Conservation (phyloP, 2,329 filamentous ascomycete genomes). For the Leptographium lundbergii region DNA sequence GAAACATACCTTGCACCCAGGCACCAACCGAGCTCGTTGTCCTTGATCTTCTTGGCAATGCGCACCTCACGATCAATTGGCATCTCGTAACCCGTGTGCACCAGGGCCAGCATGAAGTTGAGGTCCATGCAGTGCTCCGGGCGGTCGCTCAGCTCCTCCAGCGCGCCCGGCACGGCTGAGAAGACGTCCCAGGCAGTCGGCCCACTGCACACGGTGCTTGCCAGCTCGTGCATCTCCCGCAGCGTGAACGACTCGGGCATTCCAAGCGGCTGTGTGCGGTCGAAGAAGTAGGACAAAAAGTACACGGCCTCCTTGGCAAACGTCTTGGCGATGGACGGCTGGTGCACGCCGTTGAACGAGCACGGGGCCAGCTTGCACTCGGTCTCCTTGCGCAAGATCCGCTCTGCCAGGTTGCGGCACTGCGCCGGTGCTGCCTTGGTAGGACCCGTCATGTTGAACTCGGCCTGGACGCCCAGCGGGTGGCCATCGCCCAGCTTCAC, state of each 20-base stretch:
- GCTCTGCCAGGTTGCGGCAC: constrained; percentile 82
- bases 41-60: constrained; percentile 98
- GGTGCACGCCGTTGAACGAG: constrained; percentile 95
- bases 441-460: constrained; percentile 82
- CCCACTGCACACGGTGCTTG: constrained; percentile 73
- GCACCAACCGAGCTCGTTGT: constrained; percentile 95
- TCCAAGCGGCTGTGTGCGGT: constrained; percentile 83
- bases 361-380: constrained; percentile 78
- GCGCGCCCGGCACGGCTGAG: constrained; percentile 57
- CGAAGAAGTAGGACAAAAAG: constrained; percentile 96
- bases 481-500: constrained; percentile 58
- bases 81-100: constrained; percentile 97
- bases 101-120: constrained; percentile 86
- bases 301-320: constrained; percentile 87
- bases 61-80: constrained; percentile 90
- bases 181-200: constrained; percentile 72
- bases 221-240: constrained; percentile 75
- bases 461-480: constrained; percentile 48
- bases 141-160: constrained; percentile 67
- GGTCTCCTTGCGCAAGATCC: constrained; percentile 77
- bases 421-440: constrained; percentile 63
- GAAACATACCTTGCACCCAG: constrained; percentile 77
- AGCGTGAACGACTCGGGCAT: constrained; percentile 98
- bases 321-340: constrained; percentile 83
- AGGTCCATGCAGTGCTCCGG: constrained; percentile 91